These are phyloP conservation scores for Monosporascus sp. DNA, from an alignment of 2,329 filamentous ascomycete genomes.

Conservation along the genomic window DNA sequence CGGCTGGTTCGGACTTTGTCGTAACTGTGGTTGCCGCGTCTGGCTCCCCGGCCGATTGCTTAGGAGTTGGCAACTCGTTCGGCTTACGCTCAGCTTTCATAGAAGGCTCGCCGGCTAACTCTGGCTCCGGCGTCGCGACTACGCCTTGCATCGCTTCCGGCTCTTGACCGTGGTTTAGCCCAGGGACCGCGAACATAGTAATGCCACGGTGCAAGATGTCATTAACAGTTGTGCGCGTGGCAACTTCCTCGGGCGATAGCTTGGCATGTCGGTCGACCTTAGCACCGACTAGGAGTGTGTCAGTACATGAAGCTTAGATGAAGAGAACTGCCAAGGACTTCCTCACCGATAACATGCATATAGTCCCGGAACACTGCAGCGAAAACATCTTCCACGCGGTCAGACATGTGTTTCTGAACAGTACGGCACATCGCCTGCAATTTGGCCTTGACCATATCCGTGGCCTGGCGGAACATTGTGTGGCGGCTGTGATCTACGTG, in stretches of 20 bases:
- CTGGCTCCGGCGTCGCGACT: background rate
- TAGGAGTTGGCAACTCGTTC: background rate
- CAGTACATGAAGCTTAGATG: constrained; percentile 1
- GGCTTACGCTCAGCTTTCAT: background rate
- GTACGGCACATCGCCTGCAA: constrained; percentile 31
- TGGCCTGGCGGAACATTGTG: constrained; percentile 45
- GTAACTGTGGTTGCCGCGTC: no score
- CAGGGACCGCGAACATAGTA: background rate
- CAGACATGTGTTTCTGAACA: constrained; percentile 7
- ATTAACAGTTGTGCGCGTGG: constrained; percentile 7
- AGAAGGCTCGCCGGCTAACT: background rate
- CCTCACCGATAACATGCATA: constrained; percentile 17
- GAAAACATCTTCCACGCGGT: constrained; percentile 7
- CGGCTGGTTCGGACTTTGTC: no score
- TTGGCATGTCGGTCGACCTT: constrained; percentile 4
- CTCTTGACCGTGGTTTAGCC: background rate
- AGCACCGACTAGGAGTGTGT: constrained; percentile 12
- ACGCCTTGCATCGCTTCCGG: background rate
- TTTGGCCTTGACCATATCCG: constrained; percentile 31
- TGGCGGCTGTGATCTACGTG: constrained; percentile 35
- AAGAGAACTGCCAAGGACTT: background rate
- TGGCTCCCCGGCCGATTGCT: no score
- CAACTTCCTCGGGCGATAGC: constrained; percentile 7
- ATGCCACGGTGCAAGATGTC: background rate
- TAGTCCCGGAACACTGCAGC: constrained; percentile 12